A percentile compares a stretch with the other conserved stretches of the same genome.
phyloP scores from a whole-genome alignment of 1,139 yeast species.

The Yamadazyma atlantica region DNA sequence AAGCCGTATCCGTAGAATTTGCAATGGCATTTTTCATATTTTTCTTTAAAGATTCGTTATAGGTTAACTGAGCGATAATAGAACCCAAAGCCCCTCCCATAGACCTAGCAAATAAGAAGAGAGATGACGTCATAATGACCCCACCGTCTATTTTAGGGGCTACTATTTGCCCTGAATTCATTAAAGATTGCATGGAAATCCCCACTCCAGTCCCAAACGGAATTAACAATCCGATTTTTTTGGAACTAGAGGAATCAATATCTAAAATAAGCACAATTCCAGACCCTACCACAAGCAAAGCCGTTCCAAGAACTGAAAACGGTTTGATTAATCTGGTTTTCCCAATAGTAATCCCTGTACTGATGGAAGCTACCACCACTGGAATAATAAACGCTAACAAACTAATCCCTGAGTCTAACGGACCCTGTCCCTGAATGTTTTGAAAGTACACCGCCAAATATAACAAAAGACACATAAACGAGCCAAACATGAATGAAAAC shows the following conservation, averaged over 20 bases:
- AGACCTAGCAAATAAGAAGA: constrained; percentile 30
- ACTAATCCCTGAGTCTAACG: constrained; percentile 39
- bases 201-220: constrained; percentile 33
- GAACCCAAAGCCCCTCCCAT: constrained; percentile 34
- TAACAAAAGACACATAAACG: constrained; percentile 26
- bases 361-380: constrained; percentile 30
- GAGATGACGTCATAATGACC: constrained; percentile 36
- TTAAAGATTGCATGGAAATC: constrained; percentile 27
- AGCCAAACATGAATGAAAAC: constrained; percentile 23
- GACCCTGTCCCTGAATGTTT: constrained; percentile 29
- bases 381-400: constrained; percentile 37
- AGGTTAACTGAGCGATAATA: constrained; percentile 34
- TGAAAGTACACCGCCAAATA: constrained; percentile 40
- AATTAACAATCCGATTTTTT: constrained; percentile 36
- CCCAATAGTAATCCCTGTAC: constrained; percentile 29
- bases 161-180: constrained; percentile 31
- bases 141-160: constrained; percentile 41
- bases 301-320: too few relatives aligned
- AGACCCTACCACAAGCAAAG: too few relatives aligned
- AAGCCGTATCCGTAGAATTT: constrained; percentile 15
- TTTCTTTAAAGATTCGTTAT: constrained; percentile 28
- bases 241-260: constrained; percentile 25
- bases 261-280: constrained; percentile 28
- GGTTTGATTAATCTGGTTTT: constrained; percentile 34
- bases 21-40: constrained; percentile 17